Base-by-base conservation (phyloP, 176 grass and related monocot species). In the Oryza longistaminata region DNA sequence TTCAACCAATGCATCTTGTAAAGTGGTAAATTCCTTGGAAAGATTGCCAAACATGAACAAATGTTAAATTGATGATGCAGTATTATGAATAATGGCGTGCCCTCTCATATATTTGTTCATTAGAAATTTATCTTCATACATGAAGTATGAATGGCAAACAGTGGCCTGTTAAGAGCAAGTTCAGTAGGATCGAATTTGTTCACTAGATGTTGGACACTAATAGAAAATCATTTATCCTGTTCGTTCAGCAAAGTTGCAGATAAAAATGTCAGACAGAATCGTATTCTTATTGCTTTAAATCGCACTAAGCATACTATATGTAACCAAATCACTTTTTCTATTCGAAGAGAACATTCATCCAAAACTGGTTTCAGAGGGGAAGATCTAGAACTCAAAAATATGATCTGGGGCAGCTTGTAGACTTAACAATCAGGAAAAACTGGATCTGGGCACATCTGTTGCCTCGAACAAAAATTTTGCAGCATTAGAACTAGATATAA, bases 1-100 rank as follows among this genome's bases (percentile, higher is more conserved):
- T 48, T 90, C 44, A 48, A 65, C 26, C 33, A n/a, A 65, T 52
- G 43, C 37, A 81, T 50, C 81, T 85, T 81, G 71, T 89, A 81
- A 76, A 81, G 9, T 42, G 10, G 64, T 34, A 4, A 68, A 44
- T 73, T 83, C 74, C 33, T 86, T 78, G 49, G 29, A 16, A 50
- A 76, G 48, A 76, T 55, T 42, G 80, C 70, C 48, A 17, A 39
- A 85, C 1, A 64, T 50, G 77, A 65, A 85, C 5, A 33, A 3
- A 76, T 39, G 13, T 4, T 72, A 73, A 64, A 61, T 61, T 46
- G 46, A 68, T 84, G 40, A 39, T 62, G 58, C n/a, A 67, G 9
- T 35, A 26, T 55, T 53, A 81, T 53, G 11, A 24, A 13, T 31
- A 66, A 6, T 31, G 12, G 22, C 24, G 5, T 4, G 8, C 8